Percentiles rank a stretch among this genome's conserved stretches.
Conservation (phyloP, 805 yeast genomes). For the Pichia sporocuriosa region DNA sequence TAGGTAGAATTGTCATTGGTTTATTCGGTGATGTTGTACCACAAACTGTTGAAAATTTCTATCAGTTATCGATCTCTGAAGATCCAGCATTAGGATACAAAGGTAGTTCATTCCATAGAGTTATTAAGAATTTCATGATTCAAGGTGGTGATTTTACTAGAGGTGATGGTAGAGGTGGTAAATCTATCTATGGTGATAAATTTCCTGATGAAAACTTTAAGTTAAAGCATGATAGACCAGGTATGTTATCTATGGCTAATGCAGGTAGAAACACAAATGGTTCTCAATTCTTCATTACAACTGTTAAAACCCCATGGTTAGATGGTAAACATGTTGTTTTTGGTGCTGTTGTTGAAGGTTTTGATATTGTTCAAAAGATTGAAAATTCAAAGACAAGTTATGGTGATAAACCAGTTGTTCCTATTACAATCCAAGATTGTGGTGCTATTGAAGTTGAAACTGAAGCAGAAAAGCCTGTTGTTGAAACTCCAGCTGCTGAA, state of each 20-base stretch:
- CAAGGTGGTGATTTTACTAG: constrained; percentile 78
- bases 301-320: constrained; percentile 86
- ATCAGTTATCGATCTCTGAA: constrained; percentile 69
- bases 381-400: constrained; percentile 64
- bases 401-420: constrained; percentile 67
- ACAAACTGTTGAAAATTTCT: constrained; percentile 84
- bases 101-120: constrained; percentile 64
- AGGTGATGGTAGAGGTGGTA: constrained; percentile 68
- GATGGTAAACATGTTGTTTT: constrained; percentile 94
- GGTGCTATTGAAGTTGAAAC: constrained; percentile 50
- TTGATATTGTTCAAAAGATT: constrained; percentile 71
- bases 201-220: constrained; percentile 65
- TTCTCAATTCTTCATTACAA: constrained; percentile 92
- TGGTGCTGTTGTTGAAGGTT: constrained; percentile 87
- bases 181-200: constrained; percentile 62
- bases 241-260: constrained; percentile 71
- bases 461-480: not conserved
- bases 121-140: constrained; percentile 65
- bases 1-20: constrained; percentile 85
- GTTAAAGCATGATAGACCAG: constrained; percentile 63
- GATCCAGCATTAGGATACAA: constrained; percentile 61
- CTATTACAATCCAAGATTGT: constrained; percentile 56
- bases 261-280: constrained; percentile 81
- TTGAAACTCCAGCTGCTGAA: not conserved
- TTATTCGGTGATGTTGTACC: constrained; percentile 83